Base-by-base conservation (phyloP, 805 yeast species). In the Schwanniomyces yamadae region DNA sequence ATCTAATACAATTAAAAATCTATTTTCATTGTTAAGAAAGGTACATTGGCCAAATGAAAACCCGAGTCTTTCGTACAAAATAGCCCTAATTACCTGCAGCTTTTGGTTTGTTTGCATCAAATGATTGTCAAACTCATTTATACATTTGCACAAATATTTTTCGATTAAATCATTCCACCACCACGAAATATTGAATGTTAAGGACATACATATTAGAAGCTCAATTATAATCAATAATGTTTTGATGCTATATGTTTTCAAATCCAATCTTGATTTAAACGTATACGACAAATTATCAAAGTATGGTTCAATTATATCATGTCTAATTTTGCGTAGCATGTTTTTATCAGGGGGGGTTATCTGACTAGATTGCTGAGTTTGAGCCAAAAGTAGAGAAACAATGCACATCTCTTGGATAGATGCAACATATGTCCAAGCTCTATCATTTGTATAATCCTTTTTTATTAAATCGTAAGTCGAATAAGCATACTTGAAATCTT, bases 331-430 rank as follows among this genome's bases (percentile, higher is more conserved):
- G 6, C 62, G 64, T 48, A 48, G 57, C 43, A 63, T 68, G 53
- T 57, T 70, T 55, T 43, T 58, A 44, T 66, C 70, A 2, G 71
- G 69, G 1, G 41, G 31, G 5, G 41, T 63, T 26, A 55, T 61
- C 37, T 54, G 66, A 13, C 66, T 70, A 12, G 42, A 39, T 42
- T 52, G 59, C 41, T 66, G 72, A 12, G 72, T 68, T 43, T 68
- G 73, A 3, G 69, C 89, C 59, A 91, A 69, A 4, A 90, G 60
- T 17, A 83, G 65, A 1, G 95, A 78, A 1, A 82, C 67, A 0
- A 90, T 84, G 48, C 86, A 81, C 84, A 88, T 85, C 58, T 91
- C 96, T 45, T 90, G 89, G n/a, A 84, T 69, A 0, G 95, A 79
- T 0, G 96, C 95, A 33, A 82, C 74, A 48, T 83, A 79, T 9